Percentiles rank a stretch among this genome's conserved stretches.
These are phyloP conservation scores for Skeletonema menzelii DNA, from an alignment of 108 stramenopile genomes.

Conservation along the genomic window DNA sequence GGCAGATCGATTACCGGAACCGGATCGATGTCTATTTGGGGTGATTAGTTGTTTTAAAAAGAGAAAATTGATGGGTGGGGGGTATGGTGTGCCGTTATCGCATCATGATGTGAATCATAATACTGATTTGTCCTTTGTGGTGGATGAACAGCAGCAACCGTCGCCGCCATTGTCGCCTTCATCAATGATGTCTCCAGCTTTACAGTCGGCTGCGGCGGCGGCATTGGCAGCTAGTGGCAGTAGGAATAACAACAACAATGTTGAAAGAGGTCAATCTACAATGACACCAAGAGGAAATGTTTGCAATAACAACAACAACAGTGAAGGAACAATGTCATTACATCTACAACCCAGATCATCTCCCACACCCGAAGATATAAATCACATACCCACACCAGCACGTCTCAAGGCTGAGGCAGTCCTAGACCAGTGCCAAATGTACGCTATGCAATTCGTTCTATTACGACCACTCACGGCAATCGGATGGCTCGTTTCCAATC, in stretches of 20 bases:
- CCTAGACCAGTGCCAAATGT: constrained; percentile 57
- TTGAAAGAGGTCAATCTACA: too few species aligned
- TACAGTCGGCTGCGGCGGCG: background rate
- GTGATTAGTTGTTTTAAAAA: background rate
- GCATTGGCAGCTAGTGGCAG: too few species aligned
- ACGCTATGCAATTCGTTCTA: constrained; percentile 60
- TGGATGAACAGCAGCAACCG: background rate
- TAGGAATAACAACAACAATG: too few species aligned
- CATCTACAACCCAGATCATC: background rate
- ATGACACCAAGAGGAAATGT: background rate
- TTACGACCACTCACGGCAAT: constrained; percentile 48
- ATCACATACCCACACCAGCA: constrained; percentile 31
- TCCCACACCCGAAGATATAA: background rate
- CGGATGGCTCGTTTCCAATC: constrained; percentile 42
- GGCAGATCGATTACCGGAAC: constrained; percentile 38
- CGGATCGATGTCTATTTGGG: constrained; percentile 25
- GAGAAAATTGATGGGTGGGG: background rate
- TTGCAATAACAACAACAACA: background rate
- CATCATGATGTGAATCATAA: too few species aligned
- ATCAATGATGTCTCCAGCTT: background rate
- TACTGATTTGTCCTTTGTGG: background rate
- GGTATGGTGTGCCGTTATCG: background rate
- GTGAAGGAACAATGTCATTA: background rate
- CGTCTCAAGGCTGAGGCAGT: constrained; percentile 59
- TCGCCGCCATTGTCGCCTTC: background rate